Conservation (phyloP, 1,284 basidiomycete species). For the Phylloboletellus chloephorus region DNA sequence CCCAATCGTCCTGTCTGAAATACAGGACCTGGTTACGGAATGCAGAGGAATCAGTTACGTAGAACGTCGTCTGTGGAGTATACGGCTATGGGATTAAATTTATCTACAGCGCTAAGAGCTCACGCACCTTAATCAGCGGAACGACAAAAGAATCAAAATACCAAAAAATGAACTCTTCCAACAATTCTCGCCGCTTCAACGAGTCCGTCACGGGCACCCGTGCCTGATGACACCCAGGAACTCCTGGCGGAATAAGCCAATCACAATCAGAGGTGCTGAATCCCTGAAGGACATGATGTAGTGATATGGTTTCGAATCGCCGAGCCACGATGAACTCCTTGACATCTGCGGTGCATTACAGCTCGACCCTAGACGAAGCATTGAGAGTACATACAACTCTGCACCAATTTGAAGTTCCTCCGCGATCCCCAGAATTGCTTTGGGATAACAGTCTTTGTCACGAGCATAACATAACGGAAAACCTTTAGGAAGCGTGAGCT, state of each 20-base stretch:
- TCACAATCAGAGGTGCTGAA: conserved; percentile 73
- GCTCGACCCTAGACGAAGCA: not conserved
- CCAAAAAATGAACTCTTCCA: conserved; percentile 89
- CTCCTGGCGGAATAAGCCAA: conserved; percentile 64
- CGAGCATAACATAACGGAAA: conserved; percentile 56
- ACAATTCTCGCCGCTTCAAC: conserved; percentile 67
- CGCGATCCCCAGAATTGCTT: conserved; percentile 73
- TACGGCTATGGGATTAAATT: not conserved
- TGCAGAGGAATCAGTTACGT: conserved; percentile 87
- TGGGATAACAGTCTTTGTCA: conserved; percentile 72
- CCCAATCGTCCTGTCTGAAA: conserved; percentile 95
- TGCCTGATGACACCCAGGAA: conserved; percentile 34
- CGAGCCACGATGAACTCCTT: conserved; percentile 68
- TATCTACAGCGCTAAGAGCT: not conserved
- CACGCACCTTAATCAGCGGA: conserved; percentile 68
- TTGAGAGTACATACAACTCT: conserved; percentile 48
- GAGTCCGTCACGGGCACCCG: conserved; percentile 63
- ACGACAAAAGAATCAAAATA: conserved; percentile 85
- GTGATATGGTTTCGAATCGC: conserved; percentile 73
- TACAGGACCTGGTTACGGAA: conserved; percentile 87
- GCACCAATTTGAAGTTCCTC: conserved; percentile 61
- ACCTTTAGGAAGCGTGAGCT: conserved; percentile 46
- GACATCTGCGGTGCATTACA: conserved; percentile 47
- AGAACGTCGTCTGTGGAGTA: conserved; percentile 76
- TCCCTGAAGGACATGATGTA: conserved; percentile 80